Percentiles rank a stretch among this genome's conserved stretches.
Evolutionary conservation across 306 rosid species (phyloP).

Genomic region (Ziziphus jujuba): DNA sequence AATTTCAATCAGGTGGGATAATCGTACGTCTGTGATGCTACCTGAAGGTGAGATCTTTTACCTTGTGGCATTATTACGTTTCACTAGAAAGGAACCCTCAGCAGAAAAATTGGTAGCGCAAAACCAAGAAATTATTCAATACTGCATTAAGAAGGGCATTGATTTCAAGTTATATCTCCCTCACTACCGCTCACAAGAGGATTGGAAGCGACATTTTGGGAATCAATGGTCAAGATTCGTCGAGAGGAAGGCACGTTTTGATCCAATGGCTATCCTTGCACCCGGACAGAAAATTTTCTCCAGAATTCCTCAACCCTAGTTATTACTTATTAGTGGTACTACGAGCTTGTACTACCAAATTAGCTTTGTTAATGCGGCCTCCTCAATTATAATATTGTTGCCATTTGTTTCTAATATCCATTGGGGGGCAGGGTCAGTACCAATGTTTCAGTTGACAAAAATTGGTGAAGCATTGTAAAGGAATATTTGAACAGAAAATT

Average conservation of each 20-base stretch:
- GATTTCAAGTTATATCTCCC: slow-evolving; percentile 88
- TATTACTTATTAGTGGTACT: neutral
- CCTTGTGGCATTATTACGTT: slow-evolving; percentile 78
- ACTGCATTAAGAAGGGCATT: slow-evolving; percentile 43
- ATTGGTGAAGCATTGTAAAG: slow-evolving; percentile 21
- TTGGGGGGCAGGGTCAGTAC: slow-evolving; percentile 17
- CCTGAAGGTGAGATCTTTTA: slow-evolving; percentile 87
- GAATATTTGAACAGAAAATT: slow-evolving; percentile 12
- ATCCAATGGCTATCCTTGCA: slow-evolving; percentile 82
- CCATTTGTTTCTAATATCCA: slow-evolving; percentile 1
- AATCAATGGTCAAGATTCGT: slow-evolving; percentile 64
- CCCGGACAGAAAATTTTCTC: slow-evolving; percentile 86
- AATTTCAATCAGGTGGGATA: slow-evolving; percentile 69
- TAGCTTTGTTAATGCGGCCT: neutral
- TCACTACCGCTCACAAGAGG: slow-evolving; percentile 64
- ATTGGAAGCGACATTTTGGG: slow-evolving; percentile 81
- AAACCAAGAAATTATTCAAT: slow-evolving; percentile 59
- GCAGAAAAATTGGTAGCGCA: slow-evolving; percentile 54
- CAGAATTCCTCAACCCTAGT: slow-evolving; percentile 34
- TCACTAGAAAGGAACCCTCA: slow-evolving; percentile 46
- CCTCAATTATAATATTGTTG: slow-evolving; percentile 15
- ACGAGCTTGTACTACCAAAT: neutral
- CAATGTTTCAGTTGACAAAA: slow-evolving; percentile 19
- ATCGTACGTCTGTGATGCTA: slow-evolving; percentile 65
- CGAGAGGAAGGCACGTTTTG: slow-evolving; percentile 55